Percentiles rank a stretch among this genome's conserved stretches.
phyloP scores from a whole-genome alignment of 2,329 filamentous ascomycete genomes.

The Fusarium luffae region DNA sequence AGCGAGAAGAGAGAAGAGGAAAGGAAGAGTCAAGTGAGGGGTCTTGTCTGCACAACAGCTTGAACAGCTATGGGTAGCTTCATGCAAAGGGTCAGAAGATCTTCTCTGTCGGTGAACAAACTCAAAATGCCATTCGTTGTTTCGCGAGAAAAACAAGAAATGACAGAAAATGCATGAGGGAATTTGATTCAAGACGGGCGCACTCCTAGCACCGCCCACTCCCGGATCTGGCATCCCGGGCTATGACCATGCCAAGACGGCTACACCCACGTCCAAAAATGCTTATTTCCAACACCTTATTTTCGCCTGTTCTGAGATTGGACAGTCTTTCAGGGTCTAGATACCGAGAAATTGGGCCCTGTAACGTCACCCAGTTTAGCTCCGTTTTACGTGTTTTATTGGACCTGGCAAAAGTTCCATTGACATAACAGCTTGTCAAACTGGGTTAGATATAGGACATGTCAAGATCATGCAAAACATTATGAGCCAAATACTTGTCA shows the following conservation, averaged over 20 bases:
- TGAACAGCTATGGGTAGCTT: background rate
- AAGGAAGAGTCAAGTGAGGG: background rate
- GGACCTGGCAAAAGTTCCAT: conserved; percentile 25
- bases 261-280: conserved; percentile 36
- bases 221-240: conserved; percentile 28
- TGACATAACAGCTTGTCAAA: conserved; percentile 20
- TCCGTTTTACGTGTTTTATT: background rate
- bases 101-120: conserved; percentile 17
- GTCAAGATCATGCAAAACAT: conserved; percentile 8
- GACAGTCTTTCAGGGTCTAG: background rate
- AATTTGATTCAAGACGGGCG: conserved; percentile 21
- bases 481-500: conserved; percentile 31
- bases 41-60: background rate
- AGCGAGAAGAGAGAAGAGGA: background rate
- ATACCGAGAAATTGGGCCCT: background rate
- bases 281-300: conserved; percentile 29
- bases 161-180: background rate
- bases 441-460: conserved; percentile 25
- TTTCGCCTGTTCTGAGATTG: background rate
- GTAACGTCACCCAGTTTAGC: background rate
- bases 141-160: conserved; percentile 1
- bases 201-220: conserved; percentile 27
- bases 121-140: background rate
- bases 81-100: background rate
- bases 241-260: conserved; percentile 36